Conservation (phyloP, 2,329 filamentous ascomycete genomes). For the Pezicula neosporulosa region DNA sequence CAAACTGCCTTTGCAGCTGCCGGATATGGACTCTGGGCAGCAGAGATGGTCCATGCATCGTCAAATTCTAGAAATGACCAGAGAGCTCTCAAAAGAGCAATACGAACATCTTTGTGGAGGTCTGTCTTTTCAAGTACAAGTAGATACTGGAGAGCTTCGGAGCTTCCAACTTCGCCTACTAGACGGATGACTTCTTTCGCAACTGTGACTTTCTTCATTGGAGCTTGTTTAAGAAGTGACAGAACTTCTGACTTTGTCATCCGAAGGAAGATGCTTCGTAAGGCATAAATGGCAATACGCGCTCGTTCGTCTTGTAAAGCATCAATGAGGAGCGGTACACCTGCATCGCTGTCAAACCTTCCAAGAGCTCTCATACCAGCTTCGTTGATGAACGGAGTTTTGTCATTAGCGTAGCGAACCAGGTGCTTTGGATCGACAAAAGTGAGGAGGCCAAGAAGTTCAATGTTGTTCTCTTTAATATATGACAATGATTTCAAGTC, state of each 20-base stretch:
- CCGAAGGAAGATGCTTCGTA: neutral
- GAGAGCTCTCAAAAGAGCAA: slow-evolving; percentile 8
- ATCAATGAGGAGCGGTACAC: slow-evolving; percentile 6
- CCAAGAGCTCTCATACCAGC: slow-evolving; percentile 5
- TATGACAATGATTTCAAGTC: neutral
- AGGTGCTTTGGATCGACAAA: slow-evolving; percentile 1
- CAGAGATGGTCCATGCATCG: slow-evolving; percentile 6
- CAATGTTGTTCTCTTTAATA: slow-evolving; percentile 2
- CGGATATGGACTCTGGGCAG: slow-evolving; percentile 1
- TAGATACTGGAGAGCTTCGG: slow-evolving; percentile 7
- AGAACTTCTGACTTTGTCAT: slow-evolving; percentile 3
- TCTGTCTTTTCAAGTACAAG: slow-evolving; percentile 1
- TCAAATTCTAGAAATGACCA: slow-evolving; percentile 1
- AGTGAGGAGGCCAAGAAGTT: slow-evolving; percentile 4
- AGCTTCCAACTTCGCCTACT: slow-evolving; percentile 8
- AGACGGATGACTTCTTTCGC: slow-evolving; percentile 10
- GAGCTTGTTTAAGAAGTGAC: slow-evolving; percentile 1
- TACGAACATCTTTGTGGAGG: slow-evolving; percentile 6
- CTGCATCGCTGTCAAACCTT: slow-evolving; percentile 2
- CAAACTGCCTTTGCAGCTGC: slow-evolving; percentile 5
- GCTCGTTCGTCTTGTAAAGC: slow-evolving; percentile 6
- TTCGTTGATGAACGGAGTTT: slow-evolving; percentile 5
- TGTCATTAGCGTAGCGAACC: neutral
- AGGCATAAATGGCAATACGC: slow-evolving; percentile 10
- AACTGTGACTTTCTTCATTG: slow-evolving; percentile 10